Base-by-base conservation (phyloP, 495 filamentous ascomycete genomes). In the Immersiella caudata region DNA sequence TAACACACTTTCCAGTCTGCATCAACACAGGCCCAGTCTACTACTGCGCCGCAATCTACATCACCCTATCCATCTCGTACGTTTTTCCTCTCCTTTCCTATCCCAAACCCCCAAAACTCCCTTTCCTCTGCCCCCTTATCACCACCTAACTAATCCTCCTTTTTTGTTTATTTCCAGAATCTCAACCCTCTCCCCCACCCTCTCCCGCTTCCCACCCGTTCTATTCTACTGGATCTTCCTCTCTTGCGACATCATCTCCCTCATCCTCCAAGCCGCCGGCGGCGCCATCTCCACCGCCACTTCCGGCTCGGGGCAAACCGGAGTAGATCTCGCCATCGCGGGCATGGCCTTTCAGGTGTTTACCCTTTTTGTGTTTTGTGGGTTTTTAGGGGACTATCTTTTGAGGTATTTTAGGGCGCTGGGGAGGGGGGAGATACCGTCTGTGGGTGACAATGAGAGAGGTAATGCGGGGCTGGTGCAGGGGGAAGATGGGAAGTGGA, bases 161-260 rank as follows among this genome's bases (percentile, higher is more conserved):
- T 8, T 8, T 8, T 8, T n/a, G n/a, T n/a, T 36, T 5, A 36
- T 6, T 14, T 14, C 4, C 69, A 85, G 84, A 51, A 80, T 87
- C 62, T 60, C 71, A 62, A 74, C 77, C 65, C 74, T 86, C 67
- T 76, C 59, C 59, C 59, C 59, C 59, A 21, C 12, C 20, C 36
- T 46, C 75, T 82, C 81, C 2, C 82, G 83, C 65, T 79, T 88
- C 70, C 70, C 74, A 21, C 79, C 85, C 4, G 74, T 75, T 6
- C 73, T 79, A 29, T 86, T 86, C 73, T 80, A 81, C 57, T 79
- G 75, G 65, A 76, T 86, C 71, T 86, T 87, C 76, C 83, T 87
- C 71, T 78, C 81, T 40, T 84, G 80, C 76, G 84, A 86, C 65
- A 60, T 85, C 61, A n/a, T 84, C 65, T 82, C 79, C 24, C 79